Evolutionary conservation across 805 yeast species (phyloP).

Genomic region (Candida mattraensis): DNA sequence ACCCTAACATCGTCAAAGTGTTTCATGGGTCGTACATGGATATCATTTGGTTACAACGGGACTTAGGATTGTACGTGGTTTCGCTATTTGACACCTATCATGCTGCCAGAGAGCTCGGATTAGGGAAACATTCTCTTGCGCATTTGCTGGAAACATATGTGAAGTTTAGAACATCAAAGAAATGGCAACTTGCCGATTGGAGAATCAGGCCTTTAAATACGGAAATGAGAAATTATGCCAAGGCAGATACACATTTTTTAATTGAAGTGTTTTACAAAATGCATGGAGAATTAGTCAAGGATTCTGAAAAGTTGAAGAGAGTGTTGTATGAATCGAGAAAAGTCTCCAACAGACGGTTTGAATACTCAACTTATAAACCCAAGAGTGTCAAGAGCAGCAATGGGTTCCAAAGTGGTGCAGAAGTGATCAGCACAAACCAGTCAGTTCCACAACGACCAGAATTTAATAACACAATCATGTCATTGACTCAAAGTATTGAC

Average conservation of each 20-base stretch:
- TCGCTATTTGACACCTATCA: conserved; percentile 89
- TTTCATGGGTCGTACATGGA: conserved; percentile 98
- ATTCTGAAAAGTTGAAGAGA: conserved; percentile 43
- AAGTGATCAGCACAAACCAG: conserved; percentile 30
- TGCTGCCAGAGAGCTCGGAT: conserved; percentile 78
- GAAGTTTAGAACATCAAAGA: conserved; percentile 82
- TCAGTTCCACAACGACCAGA: conserved; percentile 30
- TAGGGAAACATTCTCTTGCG: conserved; percentile 83
- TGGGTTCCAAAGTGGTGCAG: conserved; percentile 18
- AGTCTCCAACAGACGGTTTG: conserved; percentile 80
- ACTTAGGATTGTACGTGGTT: conserved; percentile 87
- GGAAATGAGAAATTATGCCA: conserved; percentile 81
- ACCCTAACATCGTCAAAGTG: conserved; percentile 81
- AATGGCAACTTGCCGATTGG: conserved; percentile 97
- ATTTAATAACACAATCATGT: conserved; percentile 37
- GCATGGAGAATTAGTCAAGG: conserved; percentile 57
- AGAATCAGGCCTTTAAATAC: conserved; percentile 78
- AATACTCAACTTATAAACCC: conserved; percentile 68
- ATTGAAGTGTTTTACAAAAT: conserved; percentile 76
- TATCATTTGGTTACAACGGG: conserved; percentile 94
- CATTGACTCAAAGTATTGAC: conserved; percentile 49
- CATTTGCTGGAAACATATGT: conserved; percentile 79
- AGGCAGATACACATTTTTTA: conserved; percentile 93
- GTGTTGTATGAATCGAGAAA: conserved; percentile 75
- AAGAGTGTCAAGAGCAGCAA: conserved; percentile 10